These are phyloP conservation scores for Smittium culicis DNA, from an alignment of 371 early-diverging fungal genomes.

Conservation along the genomic window DNA sequence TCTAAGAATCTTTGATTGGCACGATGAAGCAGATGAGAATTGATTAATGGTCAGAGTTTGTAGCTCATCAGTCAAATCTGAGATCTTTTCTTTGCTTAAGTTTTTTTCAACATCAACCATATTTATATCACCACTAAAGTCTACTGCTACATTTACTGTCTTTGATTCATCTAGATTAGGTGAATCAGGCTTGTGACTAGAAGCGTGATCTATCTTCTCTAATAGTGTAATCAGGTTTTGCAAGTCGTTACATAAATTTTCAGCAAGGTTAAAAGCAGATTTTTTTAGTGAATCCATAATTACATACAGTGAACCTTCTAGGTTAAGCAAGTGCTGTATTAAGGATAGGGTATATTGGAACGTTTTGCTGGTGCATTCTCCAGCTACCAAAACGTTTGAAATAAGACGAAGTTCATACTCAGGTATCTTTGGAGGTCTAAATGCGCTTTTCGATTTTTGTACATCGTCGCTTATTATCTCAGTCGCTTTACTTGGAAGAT, in stretches of 20 bases:
- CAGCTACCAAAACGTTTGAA: slow-evolving; percentile 75
- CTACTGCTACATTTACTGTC: not conserved
- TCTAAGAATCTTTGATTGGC: slow-evolving; percentile 82
- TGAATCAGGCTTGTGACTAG: not conserved
- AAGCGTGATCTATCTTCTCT: slow-evolving; percentile 16
- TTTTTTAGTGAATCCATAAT: slow-evolving; percentile 61
- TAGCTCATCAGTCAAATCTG: slow-evolving; percentile 7
- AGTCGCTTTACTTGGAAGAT: not conserved
- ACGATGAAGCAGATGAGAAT: slow-evolving; percentile 72
- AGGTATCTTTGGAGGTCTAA: slow-evolving; percentile 48
- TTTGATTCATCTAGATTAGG: not conserved
- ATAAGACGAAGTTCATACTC: slow-evolving; percentile 59
- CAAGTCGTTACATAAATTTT: slow-evolving; percentile 51
- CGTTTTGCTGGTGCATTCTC: slow-evolving; percentile 82
- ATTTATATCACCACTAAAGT: not conserved
- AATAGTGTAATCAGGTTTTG: slow-evolving; percentile 44
- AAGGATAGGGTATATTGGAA: slow-evolving; percentile 83
- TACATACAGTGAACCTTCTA: slow-evolving; percentile 53
- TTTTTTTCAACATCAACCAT: not conserved
- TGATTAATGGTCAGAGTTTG: slow-evolving; percentile 23
- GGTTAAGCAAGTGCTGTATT: slow-evolving; percentile 68
- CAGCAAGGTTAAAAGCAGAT: slow-evolving; percentile 54
- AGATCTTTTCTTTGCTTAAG: not conserved
- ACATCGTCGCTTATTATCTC: not conserved
- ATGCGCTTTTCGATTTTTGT: not conserved